Conservation (phyloP, 139 green algal species). For the Chlamydomonas sphaeroides region DNA sequence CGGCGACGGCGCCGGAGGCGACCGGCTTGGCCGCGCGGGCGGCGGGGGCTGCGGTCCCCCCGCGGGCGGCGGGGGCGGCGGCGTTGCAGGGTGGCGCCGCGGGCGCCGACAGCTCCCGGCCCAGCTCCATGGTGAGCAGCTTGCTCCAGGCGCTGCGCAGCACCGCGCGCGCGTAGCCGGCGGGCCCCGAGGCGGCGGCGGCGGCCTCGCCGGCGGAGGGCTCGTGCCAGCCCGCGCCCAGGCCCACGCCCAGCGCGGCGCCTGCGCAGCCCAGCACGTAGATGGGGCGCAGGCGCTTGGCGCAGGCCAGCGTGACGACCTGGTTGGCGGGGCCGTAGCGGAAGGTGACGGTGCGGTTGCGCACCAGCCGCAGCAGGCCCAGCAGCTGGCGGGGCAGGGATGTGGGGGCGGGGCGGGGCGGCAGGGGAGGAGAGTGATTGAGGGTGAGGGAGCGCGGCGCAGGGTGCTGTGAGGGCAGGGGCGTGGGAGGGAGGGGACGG, state of each 20-base stretch:
- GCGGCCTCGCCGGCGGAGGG: not conserved
- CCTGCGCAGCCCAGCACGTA: slow-evolving; percentile 38
- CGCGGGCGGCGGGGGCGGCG: no score
- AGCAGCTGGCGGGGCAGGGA: slow-evolving; percentile 12
- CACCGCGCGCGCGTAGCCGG: not conserved
- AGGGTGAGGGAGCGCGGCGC: no score
- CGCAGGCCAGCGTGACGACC: slow-evolving; percentile 19
- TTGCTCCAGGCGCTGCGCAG: slow-evolving; percentile 35
- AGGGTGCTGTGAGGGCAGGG: not conserved
- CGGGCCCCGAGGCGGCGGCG: not conserved
- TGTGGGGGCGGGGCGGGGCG: not conserved
- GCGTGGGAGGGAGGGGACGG: no score
- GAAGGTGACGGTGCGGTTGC: slow-evolving; percentile 30
- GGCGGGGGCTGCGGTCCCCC: no score
- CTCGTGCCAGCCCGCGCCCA: no score
- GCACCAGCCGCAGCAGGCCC: slow-evolving; percentile 9
- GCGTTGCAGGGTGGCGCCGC: no score
- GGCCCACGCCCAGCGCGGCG: not conserved
- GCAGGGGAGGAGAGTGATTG: not conserved
- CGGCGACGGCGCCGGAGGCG: no score
- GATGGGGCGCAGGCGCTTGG: slow-evolving; percentile 29
- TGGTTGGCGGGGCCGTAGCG: not conserved
- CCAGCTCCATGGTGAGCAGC: slow-evolving; percentile 37
- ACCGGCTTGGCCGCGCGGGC: no score
- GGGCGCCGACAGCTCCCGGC: not conserved